These are phyloP conservation scores for Boletus rufocinnamomeus DNA, from an alignment of 768 basidiomycete species.

Conservation along the genomic window DNA sequence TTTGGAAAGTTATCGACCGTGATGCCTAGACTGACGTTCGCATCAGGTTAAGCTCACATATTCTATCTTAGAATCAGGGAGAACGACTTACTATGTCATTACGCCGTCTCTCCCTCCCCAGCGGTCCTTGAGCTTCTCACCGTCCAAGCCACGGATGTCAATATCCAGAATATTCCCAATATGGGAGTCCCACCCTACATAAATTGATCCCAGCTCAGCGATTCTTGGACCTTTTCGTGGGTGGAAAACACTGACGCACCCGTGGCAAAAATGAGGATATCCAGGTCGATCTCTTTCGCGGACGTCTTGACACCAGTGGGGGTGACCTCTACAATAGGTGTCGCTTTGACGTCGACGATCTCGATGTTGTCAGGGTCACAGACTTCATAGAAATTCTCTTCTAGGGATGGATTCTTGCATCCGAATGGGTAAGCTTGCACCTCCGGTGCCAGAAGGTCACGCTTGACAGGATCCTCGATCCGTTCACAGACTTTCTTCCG, in stretches of 20 bases:
- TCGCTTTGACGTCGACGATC: constrained; percentile 13
- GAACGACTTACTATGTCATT: constrained; percentile 8
- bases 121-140: constrained; percentile 10
- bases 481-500: constrained; percentile 14
- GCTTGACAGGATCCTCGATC: constrained; percentile 10
- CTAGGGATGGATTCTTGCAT: constrained; percentile 12
- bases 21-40: neutral
- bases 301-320: constrained; percentile 7
- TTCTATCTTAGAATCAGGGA: neutral
- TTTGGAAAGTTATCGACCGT: constrained; percentile 12
- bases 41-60: too few species aligned
- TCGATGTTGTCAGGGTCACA: constrained; percentile 13
- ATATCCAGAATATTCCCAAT: constrained; percentile 6
- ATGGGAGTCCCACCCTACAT: constrained; percentile 9
- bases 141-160: constrained; percentile 7
- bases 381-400: constrained; percentile 13
- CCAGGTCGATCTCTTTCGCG: constrained; percentile 4
- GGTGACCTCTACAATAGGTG: constrained; percentile 10
- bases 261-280: constrained; percentile 13
- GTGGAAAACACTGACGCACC: neutral
- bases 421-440: constrained; percentile 8
- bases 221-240: neutral
- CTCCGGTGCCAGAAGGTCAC: constrained; percentile 10
- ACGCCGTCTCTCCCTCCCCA: constrained; percentile 10
- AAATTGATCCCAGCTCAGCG: neutral